Evolutionary conservation across 495 filamentous ascomycete species (phyloP).

Genomic region (Schizothecium vesticola): DNA sequence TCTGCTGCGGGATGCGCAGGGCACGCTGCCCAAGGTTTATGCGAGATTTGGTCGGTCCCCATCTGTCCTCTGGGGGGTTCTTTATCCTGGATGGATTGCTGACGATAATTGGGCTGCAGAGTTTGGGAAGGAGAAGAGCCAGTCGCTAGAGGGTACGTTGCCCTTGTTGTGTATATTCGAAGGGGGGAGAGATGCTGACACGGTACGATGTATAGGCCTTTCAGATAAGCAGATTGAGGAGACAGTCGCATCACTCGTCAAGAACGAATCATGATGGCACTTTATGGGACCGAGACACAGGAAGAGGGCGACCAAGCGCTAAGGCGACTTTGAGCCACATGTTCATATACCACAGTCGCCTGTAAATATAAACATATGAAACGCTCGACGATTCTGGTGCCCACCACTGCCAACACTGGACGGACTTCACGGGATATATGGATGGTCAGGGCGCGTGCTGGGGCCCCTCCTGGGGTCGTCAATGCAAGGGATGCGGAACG

Average conservation of each 20-base stretch:
- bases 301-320: background rate
- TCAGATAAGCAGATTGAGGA: constrained; percentile 91
- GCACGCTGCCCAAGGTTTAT: constrained; percentile 76
- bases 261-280: constrained; percentile 33
- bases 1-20: constrained; percentile 83
- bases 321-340: background rate
- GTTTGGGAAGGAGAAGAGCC: constrained; percentile 82
- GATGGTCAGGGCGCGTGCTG: background rate
- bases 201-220: constrained; percentile 53
- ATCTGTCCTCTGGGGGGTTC: background rate
- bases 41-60: constrained; percentile 79
- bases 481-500: background rate
- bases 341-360: constrained; percentile 3
- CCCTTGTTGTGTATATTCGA: background rate
- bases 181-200: background rate
- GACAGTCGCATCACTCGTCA: constrained; percentile 75
- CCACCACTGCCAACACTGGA: background rate
- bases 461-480: background rate
- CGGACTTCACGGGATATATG: background rate
- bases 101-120: constrained; percentile 43
- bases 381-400: background rate
- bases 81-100: background rate
- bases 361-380: constrained; percentile 4
- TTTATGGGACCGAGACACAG: background rate
- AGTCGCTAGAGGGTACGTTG: constrained; percentile 64